Evolutionary conservation across 2,329 filamentous ascomycete genomes (phyloP), one percentile per base, ranked within the genome.

Genomic region (Colletotrichum sp.): DNA sequence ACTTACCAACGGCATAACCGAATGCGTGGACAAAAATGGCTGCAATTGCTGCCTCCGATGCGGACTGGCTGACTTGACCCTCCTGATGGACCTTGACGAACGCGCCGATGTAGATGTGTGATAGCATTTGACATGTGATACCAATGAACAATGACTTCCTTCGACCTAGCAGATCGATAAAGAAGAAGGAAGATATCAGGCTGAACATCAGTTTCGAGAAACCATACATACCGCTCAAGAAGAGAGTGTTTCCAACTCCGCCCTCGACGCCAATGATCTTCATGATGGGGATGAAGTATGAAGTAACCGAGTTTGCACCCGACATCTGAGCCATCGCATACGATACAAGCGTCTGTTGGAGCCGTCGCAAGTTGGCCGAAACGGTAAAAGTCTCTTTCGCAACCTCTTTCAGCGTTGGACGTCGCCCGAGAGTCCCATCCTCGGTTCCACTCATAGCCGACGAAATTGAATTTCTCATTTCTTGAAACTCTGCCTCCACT

Each of bases 21-120:
- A 88, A 86, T 1, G 82, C 86, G 69, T 88, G 87, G n/a, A 88
- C 79, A 65, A 86, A 89, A 24, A 88, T 84, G 4, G 85, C 83
- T 0, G 86, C 86, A 30, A 88, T 83, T 5, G 87, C 87, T 1
- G 79, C 85, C 30, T 86, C 78, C 1, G 82, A 83, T 10, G 86
- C 81, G 5, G 77, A 78, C 2, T 78, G 68, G 16, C 81, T 66
- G 6, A 83, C 79, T 1, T 68, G 28, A 0, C 80, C 81, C 0
- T 72, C 26, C 71, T 83, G 79, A 15, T 21, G 10, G 49, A 12
- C n/a, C 49, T 55, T 55, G 10, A 55, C 10, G 49, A 21, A 55
- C n/a, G 13, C 49, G 12, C n/a, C 49, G 6, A 55, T 21, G 13
- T 55, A 55, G 10, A 55, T 15, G 13, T 55, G 71, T 81, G 85